Base-by-base conservation (phyloP, 176 grass and related monocot species). In the Aegilops umbellulata region DNA sequence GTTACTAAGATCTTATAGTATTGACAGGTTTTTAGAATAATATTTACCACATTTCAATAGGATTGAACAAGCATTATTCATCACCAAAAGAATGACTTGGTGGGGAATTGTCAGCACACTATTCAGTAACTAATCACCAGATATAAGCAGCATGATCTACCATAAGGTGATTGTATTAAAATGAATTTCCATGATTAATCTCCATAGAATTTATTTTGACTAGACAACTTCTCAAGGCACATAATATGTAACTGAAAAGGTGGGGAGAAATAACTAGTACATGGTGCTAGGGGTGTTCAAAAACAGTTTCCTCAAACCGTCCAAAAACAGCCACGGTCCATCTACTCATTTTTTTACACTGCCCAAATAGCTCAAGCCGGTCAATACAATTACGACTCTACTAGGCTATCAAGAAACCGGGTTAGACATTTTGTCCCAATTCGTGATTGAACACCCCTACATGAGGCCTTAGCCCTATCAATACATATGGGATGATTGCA, bases 1-100 rank as follows among this genome's bases (percentile, higher is more conserved):
- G 15, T 41, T 63, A 79, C 38, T 23, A 65, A 57, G 49, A 69
- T 42, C 34, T 82, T 62, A 77, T 65, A 87, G 77, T 60, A 38
- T 64, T 16, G 76, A 71, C 16, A 55, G 38, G 7, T n/a, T 57
- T 74, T 36, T 53, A 15, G 4, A 70, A 69, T 63, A 83, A 83
- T 30, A 78, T 44, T 87, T 74, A n/a, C n/a, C 3, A 25, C 27
- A 76, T 76, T 74, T 24, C 26, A 47, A 60, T 69, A 31, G 53
- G 60, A 19, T 23, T 23, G 42, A 79, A 78, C 20, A 60, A 78
- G 7, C 11, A 88, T 38, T 55, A 36, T 30, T 62, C 38, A 65
- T 29, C 72, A 75, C 42, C 10, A 53, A 49, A 38, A 78, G 32
- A 84, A 65, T 60, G 60, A 84, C 55, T 41, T 46, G 11, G 49